A percentile compares a stretch with the other conserved stretches of the same genome.
Conservation (phyloP, 805 yeast genomes). For the Diddensiella santjacobensis region DNA sequence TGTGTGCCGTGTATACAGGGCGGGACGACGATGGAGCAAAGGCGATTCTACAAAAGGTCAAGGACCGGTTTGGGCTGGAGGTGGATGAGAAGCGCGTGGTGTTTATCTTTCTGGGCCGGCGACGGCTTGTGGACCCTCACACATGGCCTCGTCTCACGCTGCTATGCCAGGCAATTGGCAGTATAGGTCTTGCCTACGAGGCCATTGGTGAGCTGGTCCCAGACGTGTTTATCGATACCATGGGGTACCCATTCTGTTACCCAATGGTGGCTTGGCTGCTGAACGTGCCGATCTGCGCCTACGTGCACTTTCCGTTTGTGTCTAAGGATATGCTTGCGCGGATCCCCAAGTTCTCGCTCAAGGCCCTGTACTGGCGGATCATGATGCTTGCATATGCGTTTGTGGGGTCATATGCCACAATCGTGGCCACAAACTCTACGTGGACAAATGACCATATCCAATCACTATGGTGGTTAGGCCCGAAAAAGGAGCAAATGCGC, state of each 20-base stretch:
- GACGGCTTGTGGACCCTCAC: slow-evolving; percentile 61
- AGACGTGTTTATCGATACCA: slow-evolving; percentile 90
- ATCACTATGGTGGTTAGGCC: slow-evolving; percentile 55
- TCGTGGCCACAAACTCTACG: slow-evolving; percentile 75
- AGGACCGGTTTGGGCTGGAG: slow-evolving; percentile 49
- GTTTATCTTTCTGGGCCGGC: slow-evolving; percentile 54
- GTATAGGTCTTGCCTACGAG: slow-evolving; percentile 61
- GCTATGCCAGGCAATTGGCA: slow-evolving; percentile 83
- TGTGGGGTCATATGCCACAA: slow-evolving; percentile 62
- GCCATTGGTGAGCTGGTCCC: slow-evolving; percentile 68
- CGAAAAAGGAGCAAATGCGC: slow-evolving; percentile 34
- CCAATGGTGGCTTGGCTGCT: slow-evolving; percentile 56
- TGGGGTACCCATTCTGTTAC: slow-evolving; percentile 89
- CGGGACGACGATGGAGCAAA: slow-evolving; percentile 28
- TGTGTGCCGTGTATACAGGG: slow-evolving; percentile 72
- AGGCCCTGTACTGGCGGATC: slow-evolving; percentile 65
- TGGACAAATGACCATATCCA: slow-evolving; percentile 85
- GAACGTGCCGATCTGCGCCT: slow-evolving; percentile 73
- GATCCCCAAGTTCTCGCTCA: slow-evolving; percentile 30
- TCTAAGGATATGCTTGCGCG: slow-evolving; percentile 76
- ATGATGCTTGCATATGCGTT: slow-evolving; percentile 61
- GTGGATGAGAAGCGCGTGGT: slow-evolving; percentile 51
- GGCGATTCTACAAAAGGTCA: slow-evolving; percentile 41
- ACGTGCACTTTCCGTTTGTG: slow-evolving; percentile 92
- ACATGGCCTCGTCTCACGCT: slow-evolving; percentile 80